Evolutionary conservation across 2,329 filamentous ascomycete species (phyloP).

Genomic region (Verticillium zaregamsianum): DNA sequence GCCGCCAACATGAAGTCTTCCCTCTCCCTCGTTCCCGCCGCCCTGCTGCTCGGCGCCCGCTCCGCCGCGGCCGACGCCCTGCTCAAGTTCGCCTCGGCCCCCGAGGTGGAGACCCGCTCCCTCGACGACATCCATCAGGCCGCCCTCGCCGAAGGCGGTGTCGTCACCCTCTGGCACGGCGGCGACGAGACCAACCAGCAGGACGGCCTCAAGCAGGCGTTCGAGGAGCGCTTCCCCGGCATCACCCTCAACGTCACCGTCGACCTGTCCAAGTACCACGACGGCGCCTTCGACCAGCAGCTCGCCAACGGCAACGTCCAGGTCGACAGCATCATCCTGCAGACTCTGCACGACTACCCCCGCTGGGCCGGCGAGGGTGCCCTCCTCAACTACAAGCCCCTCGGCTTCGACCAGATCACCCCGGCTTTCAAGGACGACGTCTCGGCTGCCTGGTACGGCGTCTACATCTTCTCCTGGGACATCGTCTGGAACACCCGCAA

Average conservation of each 20-base stretch:
- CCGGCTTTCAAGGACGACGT: slow-evolving; percentile 34
- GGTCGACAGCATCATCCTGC: slow-evolving; percentile 42
- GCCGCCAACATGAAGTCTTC: background rate
- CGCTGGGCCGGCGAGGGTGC: slow-evolving; percentile 45
- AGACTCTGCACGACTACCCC: slow-evolving; percentile 46
- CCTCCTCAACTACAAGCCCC: slow-evolving; percentile 44
- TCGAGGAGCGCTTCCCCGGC: slow-evolving; percentile 42
- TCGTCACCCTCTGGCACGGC: slow-evolving; percentile 42
- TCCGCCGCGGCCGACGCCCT: slow-evolving; percentile 4
- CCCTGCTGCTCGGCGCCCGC: background rate
- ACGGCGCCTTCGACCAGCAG: slow-evolving; percentile 40
- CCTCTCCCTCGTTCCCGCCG: background rate
- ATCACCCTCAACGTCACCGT: slow-evolving; percentile 49
- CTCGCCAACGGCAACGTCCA: slow-evolving; percentile 30
- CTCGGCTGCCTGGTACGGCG: slow-evolving; percentile 34
- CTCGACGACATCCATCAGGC: slow-evolving; percentile 45
- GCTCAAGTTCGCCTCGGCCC: slow-evolving; percentile 5
- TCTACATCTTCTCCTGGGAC: slow-evolving; percentile 31
- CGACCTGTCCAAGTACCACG: slow-evolving; percentile 52
- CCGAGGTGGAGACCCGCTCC: slow-evolving; percentile 35
- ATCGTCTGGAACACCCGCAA: slow-evolving; percentile 32
- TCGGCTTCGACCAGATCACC: slow-evolving; percentile 39
- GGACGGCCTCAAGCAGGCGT: slow-evolving; percentile 34
- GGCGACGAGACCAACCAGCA: slow-evolving; percentile 39
- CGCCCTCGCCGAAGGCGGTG: slow-evolving; percentile 40